These are phyloP conservation scores for Fraxinus ornus DNA, from an alignment of 305 asterid genomes.

Conservation along the genomic window DNA sequence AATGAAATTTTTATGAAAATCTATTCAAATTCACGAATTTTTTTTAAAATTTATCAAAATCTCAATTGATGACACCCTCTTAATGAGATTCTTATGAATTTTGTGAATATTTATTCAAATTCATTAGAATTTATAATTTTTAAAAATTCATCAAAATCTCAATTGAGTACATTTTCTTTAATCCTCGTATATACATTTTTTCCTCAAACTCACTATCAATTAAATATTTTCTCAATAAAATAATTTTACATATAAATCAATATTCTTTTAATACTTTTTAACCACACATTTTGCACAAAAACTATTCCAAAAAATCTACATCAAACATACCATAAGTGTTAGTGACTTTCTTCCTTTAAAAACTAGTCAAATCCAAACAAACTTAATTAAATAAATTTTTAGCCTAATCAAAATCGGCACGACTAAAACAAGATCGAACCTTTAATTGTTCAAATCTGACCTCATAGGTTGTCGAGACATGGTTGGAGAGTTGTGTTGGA, in stretches of 20 bases:
- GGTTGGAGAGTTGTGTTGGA: not conserved
- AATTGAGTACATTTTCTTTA: not conserved
- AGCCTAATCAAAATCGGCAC: not conserved
- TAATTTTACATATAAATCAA: too few relatives aligned
- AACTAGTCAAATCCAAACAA: not conserved
- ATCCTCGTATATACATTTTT: not conserved
- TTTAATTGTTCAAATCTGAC: not conserved
- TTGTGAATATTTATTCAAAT: too few relatives aligned
- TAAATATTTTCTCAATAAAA: too few relatives aligned
- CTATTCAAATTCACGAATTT: too few relatives aligned
- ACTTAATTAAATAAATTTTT: not conserved
- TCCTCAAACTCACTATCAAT: not conserved
- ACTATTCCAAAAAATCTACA: too few relatives aligned
- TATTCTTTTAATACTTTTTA: too few relatives aligned
- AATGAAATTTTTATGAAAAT: not conserved
- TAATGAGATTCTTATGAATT: too few relatives aligned
- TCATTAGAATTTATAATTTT: too few relatives aligned
- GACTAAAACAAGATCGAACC: not conserved
- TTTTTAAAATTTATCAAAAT: too few relatives aligned
- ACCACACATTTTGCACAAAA: too few relatives aligned
- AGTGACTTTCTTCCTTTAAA: too few relatives aligned
- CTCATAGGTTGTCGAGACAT: not conserved
- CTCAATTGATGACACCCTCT: too few relatives aligned
- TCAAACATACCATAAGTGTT: not conserved
- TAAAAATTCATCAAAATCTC: not conserved